Percentiles rank a stretch among this genome's conserved stretches.
Conservation (phyloP, 2,329 filamentous ascomycete genomes). For the Claviceps fusiformis region DNA sequence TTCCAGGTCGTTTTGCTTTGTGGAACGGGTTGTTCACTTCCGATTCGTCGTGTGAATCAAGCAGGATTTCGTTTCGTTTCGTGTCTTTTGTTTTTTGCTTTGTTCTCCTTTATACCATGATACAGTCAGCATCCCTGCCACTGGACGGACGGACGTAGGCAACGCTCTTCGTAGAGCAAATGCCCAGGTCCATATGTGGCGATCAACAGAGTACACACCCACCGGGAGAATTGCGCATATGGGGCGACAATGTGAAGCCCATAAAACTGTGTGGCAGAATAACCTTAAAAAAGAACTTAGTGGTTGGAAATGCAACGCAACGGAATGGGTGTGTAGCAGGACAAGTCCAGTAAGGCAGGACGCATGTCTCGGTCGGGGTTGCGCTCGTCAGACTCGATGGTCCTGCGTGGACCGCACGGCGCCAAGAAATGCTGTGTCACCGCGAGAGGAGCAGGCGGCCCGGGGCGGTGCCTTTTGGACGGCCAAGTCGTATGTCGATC, state of each 20-base stretch:
- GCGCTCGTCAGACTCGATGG: background rate
- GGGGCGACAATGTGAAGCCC: no score
- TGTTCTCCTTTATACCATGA: no score
- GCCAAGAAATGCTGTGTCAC: constrained; percentile 4
- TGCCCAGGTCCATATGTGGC: background rate
- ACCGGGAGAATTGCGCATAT: no score
- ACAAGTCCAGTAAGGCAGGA: background rate
- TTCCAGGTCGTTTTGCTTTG: background rate
- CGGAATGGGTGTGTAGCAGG: background rate
- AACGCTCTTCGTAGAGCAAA: background rate
- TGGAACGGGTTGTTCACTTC: background rate
- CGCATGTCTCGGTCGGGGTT: constrained; percentile 2
- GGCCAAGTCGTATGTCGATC: background rate
- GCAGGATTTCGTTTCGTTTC: background rate
- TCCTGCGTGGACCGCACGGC: background rate
- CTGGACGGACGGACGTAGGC: background rate
- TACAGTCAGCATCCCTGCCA: background rate
- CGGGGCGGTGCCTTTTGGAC: background rate
- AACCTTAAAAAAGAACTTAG: constrained; percentile 8
- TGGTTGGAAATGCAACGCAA: constrained; percentile 1
- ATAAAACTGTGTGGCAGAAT: constrained; percentile 1
- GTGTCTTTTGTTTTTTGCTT: no score
- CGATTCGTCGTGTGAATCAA: background rate
- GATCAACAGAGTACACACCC: no score
- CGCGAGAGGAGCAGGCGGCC: background rate